Evolutionary conservation across 768 basidiomycete genomes (phyloP), one percentile per base, ranked within the genome.

Genomic region (Lactarius sanguifluus): DNA sequence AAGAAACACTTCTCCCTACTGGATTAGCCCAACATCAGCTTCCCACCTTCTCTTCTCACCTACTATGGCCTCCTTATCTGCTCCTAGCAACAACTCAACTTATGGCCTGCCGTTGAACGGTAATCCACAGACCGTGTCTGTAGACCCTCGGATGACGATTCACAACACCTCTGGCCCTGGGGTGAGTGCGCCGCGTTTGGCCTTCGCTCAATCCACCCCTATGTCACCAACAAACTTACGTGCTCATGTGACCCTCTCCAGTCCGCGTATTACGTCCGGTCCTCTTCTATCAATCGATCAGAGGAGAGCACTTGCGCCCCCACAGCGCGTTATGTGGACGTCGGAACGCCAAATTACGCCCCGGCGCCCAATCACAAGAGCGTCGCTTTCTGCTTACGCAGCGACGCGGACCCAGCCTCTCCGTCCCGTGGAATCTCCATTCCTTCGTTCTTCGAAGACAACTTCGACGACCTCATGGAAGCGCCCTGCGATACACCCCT

Each of bases 1-100:
- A 60, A 41, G 38, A 60, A 32, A 20, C 60, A 10, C 32, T n/a
- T 43, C 30, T 72, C 32, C 20, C 18, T 56, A 34, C 32, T 32
- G 50, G 50, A 25, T 25, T 34, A 32, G 18, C 8, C 55, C 18
- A 32, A 5, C 55, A 30, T 56, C 32, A 56, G 20, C 55, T 56
- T 32, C 55, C 32, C 55, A 16, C 32, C 30, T 34, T 56, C 55
- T 25, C 55, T 56, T 34, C 12, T 38, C 30, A n/a, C 30, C 3
- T 34, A 34, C 20, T 30, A 56, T 56, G 55, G 54, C 54, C 20
- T 34, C 28, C 16, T 30, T 6, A n/a, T 3, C 52, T 54, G 13
- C 25, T 28, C 3, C 13, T 6, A 34, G 18, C 55, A 20, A 20
- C 30, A 56, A 56, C 20, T 12, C 55, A 32, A 56, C 16, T 13